Base-by-base conservation (phyloP, 495 filamentous ascomycete species). In the Penicillium pancosmium region DNA sequence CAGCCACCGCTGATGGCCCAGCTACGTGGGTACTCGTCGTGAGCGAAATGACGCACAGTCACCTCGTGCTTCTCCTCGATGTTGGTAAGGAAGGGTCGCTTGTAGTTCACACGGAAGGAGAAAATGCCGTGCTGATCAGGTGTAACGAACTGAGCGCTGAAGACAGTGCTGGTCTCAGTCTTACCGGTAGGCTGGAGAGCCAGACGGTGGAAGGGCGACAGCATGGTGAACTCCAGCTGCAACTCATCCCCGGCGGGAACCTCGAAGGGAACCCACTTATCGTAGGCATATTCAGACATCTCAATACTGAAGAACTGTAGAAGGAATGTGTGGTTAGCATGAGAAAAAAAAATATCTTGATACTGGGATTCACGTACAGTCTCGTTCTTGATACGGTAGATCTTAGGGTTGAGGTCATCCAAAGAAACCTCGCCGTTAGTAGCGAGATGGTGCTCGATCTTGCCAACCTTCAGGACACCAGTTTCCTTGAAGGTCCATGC, bases 91-190 rank as follows among this genome's bases (percentile, higher is more conserved):
- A 97, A 95, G 2, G 95, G 92, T 4, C 94, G 88, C 79, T 93
- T 93, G 82, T 97, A 97, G 82, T 96, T 93, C 68, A 97, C 83
- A 70, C 84, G 84, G 85, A 98, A 97, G 68, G 93, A 92, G 82
- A 97, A 98, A 72, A 98, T 96, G 66, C 93, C 93, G 81, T 98
- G 93, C 75, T 97, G 93, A 68, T 98, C 95, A 8, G 94, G 94
- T 11, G 91, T 79, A 57, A 80, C 87, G 79, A 98, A 97, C 19
- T 82, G 80, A 6, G 85, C 78, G 62, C 84, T 83, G 81, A 86
- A 98, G 35, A 89, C 80, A 35, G 91, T 88, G 64, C 85, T 85
- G 66, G 89, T 89, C 35, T 79, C 64, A 0, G 88, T 90, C 13
- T 76, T 78, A 51, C 66, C 65, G 16, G 77, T 74, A 15, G 87